These are phyloP conservation scores for Royoungia palumana DNA, from an alignment of 768 basidiomycete genomes.

Conservation along the genomic window DNA sequence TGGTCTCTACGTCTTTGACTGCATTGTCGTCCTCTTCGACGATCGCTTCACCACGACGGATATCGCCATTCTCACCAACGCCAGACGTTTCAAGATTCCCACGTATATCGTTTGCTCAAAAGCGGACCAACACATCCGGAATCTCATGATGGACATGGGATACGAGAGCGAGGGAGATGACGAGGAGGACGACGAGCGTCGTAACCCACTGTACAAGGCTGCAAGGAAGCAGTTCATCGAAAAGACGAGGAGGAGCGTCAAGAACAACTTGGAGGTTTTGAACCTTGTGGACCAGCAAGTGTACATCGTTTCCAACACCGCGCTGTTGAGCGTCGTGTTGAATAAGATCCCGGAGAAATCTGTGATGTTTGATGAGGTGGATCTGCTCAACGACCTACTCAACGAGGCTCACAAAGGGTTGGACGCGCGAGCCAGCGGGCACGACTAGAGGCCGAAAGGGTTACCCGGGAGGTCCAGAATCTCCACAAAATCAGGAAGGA, in stretches of 20 bases:
- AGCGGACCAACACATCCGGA: constrained; percentile 31
- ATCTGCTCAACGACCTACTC: constrained; percentile 17
- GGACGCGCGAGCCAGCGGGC: constrained; percentile 13
- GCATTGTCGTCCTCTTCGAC: constrained; percentile 32
- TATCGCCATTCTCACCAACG: constrained; percentile 31
- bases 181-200: constrained; percentile 8
- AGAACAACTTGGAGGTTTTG: constrained; percentile 15
- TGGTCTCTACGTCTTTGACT: constrained; percentile 36
- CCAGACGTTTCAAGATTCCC: constrained; percentile 31
- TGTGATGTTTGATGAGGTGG: constrained; percentile 23
- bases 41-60: constrained; percentile 35
- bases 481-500: not conserved
- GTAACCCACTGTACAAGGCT: constrained; percentile 3
- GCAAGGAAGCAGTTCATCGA: constrained; percentile 24
- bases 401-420: constrained; percentile 9
- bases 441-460: not conserved
- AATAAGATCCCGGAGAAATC: constrained; percentile 12
- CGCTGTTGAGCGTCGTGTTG: constrained; percentile 12
- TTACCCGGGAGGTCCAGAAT: constrained; percentile 2
- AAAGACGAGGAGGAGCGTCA: constrained; percentile 18
- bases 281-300: constrained; percentile 23
- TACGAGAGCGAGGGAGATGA: constrained; percentile 19
- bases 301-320: constrained; percentile 24
- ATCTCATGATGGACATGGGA: constrained; percentile 23
- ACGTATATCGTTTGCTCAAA: constrained; percentile 33